A percentile compares a stretch with the other conserved stretches of the same genome.
phyloP scores from a whole-genome alignment of 352 stramenopile genomes.

The Phytophthora tentaculata region DNA sequence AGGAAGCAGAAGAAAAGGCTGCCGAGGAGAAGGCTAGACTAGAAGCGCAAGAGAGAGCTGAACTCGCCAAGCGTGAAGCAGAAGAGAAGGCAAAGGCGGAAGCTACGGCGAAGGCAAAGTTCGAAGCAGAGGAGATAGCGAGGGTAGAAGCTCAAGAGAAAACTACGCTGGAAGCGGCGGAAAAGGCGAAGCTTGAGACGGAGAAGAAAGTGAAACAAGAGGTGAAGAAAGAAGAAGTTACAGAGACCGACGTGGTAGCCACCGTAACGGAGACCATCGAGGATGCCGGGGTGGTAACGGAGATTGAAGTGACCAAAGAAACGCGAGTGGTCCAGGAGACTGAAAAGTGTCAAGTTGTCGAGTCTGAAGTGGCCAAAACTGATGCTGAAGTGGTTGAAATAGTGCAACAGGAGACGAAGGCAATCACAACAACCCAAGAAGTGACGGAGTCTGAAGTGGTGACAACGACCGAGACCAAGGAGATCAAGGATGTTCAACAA shows the following conservation, averaged over 20 bases:
- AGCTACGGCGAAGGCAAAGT: too few species aligned
- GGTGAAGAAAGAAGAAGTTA: not conserved
- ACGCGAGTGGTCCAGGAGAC: not conserved
- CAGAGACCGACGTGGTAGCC: not conserved
- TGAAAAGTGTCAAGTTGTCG: not conserved
- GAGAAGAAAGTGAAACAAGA: not conserved
- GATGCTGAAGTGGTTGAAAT: conserved; percentile 3
- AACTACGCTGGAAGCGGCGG: too few species aligned
- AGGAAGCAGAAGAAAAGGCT: not conserved
- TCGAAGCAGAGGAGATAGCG: too few species aligned
- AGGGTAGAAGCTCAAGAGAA: too few species aligned
- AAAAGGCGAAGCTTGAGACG: not conserved
- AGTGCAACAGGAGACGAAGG: conserved; percentile 2
- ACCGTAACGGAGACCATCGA: not conserved
- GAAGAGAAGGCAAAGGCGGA: too few species aligned
- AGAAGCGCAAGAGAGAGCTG: too few species aligned
- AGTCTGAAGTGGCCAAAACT: too few species aligned
- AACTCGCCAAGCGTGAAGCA: too few species aligned
- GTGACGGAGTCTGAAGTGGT: conserved; percentile 8
- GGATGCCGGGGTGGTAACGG: not conserved
- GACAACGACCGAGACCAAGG: conserved; percentile 8
- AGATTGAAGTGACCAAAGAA: conserved; percentile 1
- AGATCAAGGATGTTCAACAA: conserved; percentile 5
- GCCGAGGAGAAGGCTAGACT: too few species aligned
- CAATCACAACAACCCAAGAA: conserved; percentile 5